A percentile compares a stretch with the other conserved stretches of the same genome.
Evolutionary conservation across 2,329 filamentous ascomycete genomes (phyloP).

Genomic region (Chrysoporthe puriensis): DNA sequence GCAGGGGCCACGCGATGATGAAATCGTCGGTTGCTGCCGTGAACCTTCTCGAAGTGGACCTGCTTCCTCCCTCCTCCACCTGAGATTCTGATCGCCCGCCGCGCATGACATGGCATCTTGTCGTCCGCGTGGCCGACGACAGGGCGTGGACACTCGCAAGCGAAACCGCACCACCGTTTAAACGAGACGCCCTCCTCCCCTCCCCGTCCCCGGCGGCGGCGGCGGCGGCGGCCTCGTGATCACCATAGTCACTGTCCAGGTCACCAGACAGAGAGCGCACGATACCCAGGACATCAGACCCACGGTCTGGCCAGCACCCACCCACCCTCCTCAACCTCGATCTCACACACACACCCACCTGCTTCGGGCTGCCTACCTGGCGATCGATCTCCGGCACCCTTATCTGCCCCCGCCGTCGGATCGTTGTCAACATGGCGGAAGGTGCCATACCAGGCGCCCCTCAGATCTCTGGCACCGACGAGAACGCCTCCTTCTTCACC

Average conservation of each 20-base stretch:
- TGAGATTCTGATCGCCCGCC: background rate
- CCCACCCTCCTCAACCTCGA: background rate
- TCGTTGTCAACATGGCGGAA: conserved; percentile 22
- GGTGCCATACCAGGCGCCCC: conserved; percentile 26
- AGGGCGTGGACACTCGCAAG: background rate
- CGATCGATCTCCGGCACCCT: background rate
- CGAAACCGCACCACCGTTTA: background rate
- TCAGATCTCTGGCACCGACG: conserved; percentile 25
- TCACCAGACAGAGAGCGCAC: too few species aligned
- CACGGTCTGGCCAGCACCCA: background rate
- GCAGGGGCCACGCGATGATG: conserved; percentile 8
- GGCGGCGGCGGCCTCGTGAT: too few species aligned
- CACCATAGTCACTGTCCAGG: too few species aligned
- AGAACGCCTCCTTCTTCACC: conserved; percentile 22
- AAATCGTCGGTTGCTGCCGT: background rate
- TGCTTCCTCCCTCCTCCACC: background rate
- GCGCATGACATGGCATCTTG: background rate
- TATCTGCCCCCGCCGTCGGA: background rate
- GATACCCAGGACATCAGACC: too few species aligned
- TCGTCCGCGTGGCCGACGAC: background rate
- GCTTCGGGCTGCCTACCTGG: too few species aligned
- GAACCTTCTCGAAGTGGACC: background rate
- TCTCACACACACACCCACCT: background rate
- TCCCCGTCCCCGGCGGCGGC: too few species aligned
- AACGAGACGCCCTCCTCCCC: background rate